Percentiles rank a stretch among this genome's conserved stretches.
phyloP scores from a whole-genome alignment of 768 basidiomycete species.

The Erythrobasidium yunnanense region DNA sequence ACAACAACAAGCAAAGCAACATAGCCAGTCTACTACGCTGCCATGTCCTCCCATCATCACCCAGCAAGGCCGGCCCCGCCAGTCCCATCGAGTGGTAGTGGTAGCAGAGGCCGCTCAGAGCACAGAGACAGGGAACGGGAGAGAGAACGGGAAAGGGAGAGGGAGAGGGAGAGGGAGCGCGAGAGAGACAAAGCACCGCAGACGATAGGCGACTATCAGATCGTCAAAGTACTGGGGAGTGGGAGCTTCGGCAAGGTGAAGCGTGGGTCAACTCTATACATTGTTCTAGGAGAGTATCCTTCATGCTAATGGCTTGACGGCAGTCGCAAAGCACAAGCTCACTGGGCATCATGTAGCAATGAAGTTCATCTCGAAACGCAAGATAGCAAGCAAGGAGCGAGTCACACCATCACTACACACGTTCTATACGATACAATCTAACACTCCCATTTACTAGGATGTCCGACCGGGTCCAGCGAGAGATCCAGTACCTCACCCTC shows the following conservation, averaged over 20 bases:
- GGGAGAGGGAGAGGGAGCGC: neutral
- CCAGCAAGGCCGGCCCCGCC: slow-evolving; percentile 16
- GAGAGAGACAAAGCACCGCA: slow-evolving; percentile 1
- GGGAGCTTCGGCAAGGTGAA: slow-evolving; percentile 99
- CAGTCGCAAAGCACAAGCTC: slow-evolving; percentile 86
- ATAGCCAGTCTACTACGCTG: too few relatives aligned
- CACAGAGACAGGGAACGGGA: slow-evolving; percentile 10
- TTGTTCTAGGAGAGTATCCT: neutral
- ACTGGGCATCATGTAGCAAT: slow-evolving; percentile 94
- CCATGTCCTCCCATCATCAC: too few relatives aligned
- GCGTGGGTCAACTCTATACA: slow-evolving; percentile 53
- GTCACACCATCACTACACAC: neutral
- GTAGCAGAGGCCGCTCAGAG: neutral
- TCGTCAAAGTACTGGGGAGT: slow-evolving; percentile 78
- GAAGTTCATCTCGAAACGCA: slow-evolving; percentile 92
- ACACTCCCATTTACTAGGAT: slow-evolving; percentile 7
- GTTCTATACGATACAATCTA: neutral
- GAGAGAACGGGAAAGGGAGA: neutral
- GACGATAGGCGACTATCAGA: slow-evolving; percentile 60
- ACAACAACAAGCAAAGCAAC: too few relatives aligned
- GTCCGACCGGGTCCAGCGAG: slow-evolving; percentile 29
- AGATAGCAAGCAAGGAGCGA: slow-evolving; percentile 69
- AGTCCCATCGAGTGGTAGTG: neutral
- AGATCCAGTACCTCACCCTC: slow-evolving; percentile 86
- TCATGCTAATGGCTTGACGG: neutral